Evolutionary conservation across 345 rosid genomes (phyloP).

Genomic region (Adansonia digitata): DNA sequence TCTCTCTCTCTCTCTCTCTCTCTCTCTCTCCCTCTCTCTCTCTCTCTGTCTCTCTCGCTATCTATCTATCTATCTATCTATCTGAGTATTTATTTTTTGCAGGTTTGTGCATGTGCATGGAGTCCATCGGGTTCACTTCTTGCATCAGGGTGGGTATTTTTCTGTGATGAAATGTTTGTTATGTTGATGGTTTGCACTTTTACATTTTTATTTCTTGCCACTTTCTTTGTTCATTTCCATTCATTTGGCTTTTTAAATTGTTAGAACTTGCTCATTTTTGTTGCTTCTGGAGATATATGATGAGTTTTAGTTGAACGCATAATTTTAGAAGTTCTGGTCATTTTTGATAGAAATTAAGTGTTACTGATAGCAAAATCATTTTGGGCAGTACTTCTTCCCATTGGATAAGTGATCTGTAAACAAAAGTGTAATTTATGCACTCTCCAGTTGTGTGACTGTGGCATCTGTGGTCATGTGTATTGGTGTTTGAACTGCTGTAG

Average conservation of each 20-base stretch:
- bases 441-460: neutral
- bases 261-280: neutral
- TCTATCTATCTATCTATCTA: neutral
- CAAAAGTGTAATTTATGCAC: neutral
- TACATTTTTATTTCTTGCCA: neutral
- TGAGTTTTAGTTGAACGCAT: neutral
- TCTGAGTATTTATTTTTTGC: constrained; percentile 6
- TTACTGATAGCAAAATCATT: neutral
- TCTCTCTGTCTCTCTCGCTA: too few species aligned
- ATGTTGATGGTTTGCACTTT: neutral
- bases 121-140: constrained; percentile 95
- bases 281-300: neutral
- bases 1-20: too few species aligned
- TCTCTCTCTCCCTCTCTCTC: neutral
- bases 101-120: constrained; percentile 99
- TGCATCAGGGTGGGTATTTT: constrained; percentile 87
- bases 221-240: neutral
- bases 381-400: neutral
- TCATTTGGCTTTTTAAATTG: neutral
- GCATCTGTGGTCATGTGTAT: neutral
- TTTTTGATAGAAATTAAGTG: neutral
- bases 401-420: neutral
- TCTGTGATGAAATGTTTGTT: constrained; percentile 6
- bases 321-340: neutral
- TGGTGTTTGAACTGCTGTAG: neutral